Evolutionary conservation across 2,329 filamentous ascomycete genomes (phyloP).

Genomic region (Exophiala bonariae): DNA sequence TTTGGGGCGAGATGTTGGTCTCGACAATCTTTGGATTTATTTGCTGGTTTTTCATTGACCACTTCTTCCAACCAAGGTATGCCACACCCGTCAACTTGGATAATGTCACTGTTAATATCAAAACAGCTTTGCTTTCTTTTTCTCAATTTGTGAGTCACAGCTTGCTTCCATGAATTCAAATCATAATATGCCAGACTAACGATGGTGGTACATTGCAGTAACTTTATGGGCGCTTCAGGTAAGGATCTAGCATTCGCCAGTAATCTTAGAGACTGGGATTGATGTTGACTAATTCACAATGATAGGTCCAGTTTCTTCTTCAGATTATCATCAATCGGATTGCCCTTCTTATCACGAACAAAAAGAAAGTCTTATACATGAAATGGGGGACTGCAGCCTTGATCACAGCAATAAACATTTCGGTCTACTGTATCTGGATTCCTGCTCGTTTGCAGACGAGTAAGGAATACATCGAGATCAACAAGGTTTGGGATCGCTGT

Average conservation of each 20-base stretch:
- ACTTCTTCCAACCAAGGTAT: neutral
- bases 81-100: no score
- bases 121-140: conserved; percentile 3
- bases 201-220: neutral
- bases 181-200: no score
- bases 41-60: conserved; percentile 2
- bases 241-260: no score
- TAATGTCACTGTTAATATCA: neutral
- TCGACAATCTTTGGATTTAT: neutral
- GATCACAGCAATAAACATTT: conserved; percentile 54
- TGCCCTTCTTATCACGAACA: conserved; percentile 42
- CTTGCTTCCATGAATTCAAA: no score
- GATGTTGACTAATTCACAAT: no score
- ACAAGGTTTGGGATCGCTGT: conserved; percentile 54
- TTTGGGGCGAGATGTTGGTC: conserved; percentile 1
- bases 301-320: conserved; percentile 38
- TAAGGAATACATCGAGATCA: conserved; percentile 45
- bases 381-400: conserved; percentile 50
- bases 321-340: conserved; percentile 49
- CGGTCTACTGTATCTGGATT: conserved; percentile 57
- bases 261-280: no score
- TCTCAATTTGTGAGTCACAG: neutral
- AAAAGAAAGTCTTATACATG: conserved; percentile 37
- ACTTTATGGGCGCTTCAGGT: conserved; percentile 34
- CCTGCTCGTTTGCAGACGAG: conserved; percentile 49